Evolutionary conservation across 257 asterid genomes (phyloP), one percentile per base, ranked within the genome.

Genomic region (Solanum medicagineum): DNA sequence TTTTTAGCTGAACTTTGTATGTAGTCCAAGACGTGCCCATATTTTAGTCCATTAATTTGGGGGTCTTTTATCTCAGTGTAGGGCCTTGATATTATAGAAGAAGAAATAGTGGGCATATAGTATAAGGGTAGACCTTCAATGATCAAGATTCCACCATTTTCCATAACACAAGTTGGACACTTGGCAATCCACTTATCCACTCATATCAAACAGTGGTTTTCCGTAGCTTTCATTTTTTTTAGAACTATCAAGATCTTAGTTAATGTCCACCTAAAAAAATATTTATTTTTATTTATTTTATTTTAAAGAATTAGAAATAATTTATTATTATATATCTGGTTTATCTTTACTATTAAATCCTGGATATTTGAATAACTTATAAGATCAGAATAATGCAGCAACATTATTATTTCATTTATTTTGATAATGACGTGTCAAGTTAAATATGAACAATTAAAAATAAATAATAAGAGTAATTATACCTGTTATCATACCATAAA

Each of bases 31-130:
- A 74, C 24, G 47, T 26, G 63, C 65, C 57, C 57, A 14, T 53
- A 85, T 29, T 44, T 42, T 66, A 62, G 79, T 74, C 90, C 88
- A 83, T 65, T 47, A 16, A 73, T 40, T 81, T 53, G 85, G 15
- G 85, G 77, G 86, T n/a, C 47, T 51, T 32, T 53, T 77, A 10
- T 17, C 42, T 16, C 47, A 77, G 9, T 17, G 63, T 51, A 77
- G 29, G 83, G 17, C 83, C 83, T 26, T 77, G n/a, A 24, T 51
- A 51, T 77, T 53, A 53, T 77, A 51, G 19, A 11, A 73, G 12
- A 49, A 75, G 14, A 77, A 77, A 26, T 26, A 77, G 83, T 73
- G 56, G 56, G 36, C 55, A 44, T 20, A 73, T 26, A 65, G 26
- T 65, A 26, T 14, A 29, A 65, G 19, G 44, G 44, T 65, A 32